Base-by-base conservation (phyloP, 495 filamentous ascomycete species). In the Aspergillus asperescens region DNA sequence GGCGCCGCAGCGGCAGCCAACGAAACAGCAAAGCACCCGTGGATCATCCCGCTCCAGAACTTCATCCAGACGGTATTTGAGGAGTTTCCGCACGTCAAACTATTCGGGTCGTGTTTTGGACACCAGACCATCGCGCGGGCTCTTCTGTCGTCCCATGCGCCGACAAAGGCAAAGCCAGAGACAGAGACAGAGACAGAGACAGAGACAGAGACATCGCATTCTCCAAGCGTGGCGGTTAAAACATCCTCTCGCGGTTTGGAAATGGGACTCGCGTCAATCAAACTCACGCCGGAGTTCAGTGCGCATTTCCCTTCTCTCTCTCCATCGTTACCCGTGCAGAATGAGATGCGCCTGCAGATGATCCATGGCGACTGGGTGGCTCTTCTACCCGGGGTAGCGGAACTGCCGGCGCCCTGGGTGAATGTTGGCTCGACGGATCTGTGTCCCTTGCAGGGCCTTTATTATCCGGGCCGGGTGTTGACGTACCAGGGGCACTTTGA, bases 61-160 rank as follows among this genome's bases (percentile, higher is more conserved):
- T 74, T 61, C 51, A 61, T 76, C 16, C 56, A 57, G 18, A 64
- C 42, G 7, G 68, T 74, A 41, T 70, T 73, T 56, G 32, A 9
- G 0, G 32, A 66, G 0, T 74, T 67, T 48, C 75, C 76, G 0
- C 46, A 65, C 7, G 65, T 81, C 10, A 71, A 68, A 54, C 61
- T 76, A 7, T 76, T 77, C 51, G 73, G 75, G 10, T 72, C 73
- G 16, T 78, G 73, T 55, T 78, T 78, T 56, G 75, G 75, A 0
- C 75, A 78, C 50, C 73, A 78, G 50, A 50, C 76, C 22, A 62
- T 78, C 48, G 74, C 70, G 4, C 68, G 72, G 42, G 71, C 69
- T 4, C 46, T 68, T 1, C 66, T 78, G 5, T 61, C 54, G 0
- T 13, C 44, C 4, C 27, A n/a, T 16, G 23, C 22, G 6, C 43